Evolutionary conservation across 345 rosid species (phyloP).

Genomic region (Bruguiera gymnorhiza): DNA sequence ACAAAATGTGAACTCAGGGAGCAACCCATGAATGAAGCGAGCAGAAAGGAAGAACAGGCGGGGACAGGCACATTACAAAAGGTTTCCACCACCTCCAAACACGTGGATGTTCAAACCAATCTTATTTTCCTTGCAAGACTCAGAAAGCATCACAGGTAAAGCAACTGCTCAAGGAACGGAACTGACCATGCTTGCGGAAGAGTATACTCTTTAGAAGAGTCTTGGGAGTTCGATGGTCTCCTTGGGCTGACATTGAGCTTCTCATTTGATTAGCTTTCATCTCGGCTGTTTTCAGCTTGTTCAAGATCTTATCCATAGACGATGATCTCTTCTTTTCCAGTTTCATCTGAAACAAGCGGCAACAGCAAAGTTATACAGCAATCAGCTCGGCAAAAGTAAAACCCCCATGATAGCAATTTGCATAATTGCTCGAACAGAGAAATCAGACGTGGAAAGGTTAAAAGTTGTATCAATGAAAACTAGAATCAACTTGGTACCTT

Average conservation of each 20-base stretch:
- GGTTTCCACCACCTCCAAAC: too few relatives aligned
- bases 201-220: constrained; percentile 32
- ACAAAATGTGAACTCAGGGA: background rate
- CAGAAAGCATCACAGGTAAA: constrained; percentile 40
- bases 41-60: constrained; percentile 1
- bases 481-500: too few relatives aligned
- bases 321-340: constrained; percentile 85
- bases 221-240: constrained; percentile 32
- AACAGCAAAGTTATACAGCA: background rate
- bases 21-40: background rate
- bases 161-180: constrained; percentile 47
- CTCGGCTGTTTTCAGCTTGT: constrained; percentile 61
- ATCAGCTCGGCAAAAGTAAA: background rate
- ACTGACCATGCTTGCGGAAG: constrained; percentile 34
- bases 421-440: background rate
- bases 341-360: constrained; percentile 52
- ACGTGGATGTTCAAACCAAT: too few relatives aligned
- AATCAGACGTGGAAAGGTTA: background rate
- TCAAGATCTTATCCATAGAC: constrained; percentile 77
- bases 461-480: too few relatives aligned
- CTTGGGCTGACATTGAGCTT: constrained; percentile 39
- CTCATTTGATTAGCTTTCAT: constrained; percentile 77
- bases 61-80: background rate
- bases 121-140: background rate
- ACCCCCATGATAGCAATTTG: background rate